These are phyloP conservation scores for Pittosporum tobira DNA, from an alignment of 129 eudicot genomes.

Conservation along the genomic window DNA sequence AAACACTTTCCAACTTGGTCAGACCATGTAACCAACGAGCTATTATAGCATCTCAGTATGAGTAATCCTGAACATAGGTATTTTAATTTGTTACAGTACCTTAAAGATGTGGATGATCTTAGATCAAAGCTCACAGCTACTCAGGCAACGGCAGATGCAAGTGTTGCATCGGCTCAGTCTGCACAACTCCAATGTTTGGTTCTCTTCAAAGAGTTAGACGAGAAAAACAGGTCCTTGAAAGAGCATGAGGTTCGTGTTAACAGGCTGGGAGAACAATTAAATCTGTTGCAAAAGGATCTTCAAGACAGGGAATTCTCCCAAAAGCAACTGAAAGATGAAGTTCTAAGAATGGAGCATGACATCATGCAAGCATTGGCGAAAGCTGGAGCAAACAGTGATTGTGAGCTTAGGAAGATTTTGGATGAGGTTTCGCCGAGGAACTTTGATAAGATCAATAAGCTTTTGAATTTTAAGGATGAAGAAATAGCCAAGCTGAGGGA, in stretches of 20 bases:
- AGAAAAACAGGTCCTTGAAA: constrained; percentile 57
- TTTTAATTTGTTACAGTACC: constrained; percentile 42
- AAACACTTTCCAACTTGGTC: no score
- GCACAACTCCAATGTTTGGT: constrained; percentile 70
- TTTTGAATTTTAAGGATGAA: constrained; percentile 64
- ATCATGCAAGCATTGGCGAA: constrained; percentile 74
- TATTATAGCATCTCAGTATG: not conserved
- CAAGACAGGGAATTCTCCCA: constrained; percentile 71
- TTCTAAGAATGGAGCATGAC: constrained; percentile 68
- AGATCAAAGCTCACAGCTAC: constrained; percentile 55
- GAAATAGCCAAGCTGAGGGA: constrained; percentile 67
- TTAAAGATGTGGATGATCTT: constrained; percentile 59
- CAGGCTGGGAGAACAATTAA: constrained; percentile 62
- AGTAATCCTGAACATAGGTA: not conserved
- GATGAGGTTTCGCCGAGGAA: constrained; percentile 85
- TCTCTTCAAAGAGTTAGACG: constrained; percentile 59
- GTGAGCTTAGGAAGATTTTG: constrained; percentile 61
- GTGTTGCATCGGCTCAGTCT: constrained; percentile 72
- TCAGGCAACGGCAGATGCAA: constrained; percentile 83
- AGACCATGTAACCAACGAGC: no score
- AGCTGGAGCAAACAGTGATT: constrained; percentile 53
- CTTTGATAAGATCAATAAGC: constrained; percentile 59
- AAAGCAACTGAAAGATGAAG: constrained; percentile 86
- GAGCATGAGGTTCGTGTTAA: constrained; percentile 76
- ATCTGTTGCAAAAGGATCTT: constrained; percentile 76